Conservation (phyloP, 2,329 filamentous ascomycete species). For the Clonostachys rhizophaga region DNA sequence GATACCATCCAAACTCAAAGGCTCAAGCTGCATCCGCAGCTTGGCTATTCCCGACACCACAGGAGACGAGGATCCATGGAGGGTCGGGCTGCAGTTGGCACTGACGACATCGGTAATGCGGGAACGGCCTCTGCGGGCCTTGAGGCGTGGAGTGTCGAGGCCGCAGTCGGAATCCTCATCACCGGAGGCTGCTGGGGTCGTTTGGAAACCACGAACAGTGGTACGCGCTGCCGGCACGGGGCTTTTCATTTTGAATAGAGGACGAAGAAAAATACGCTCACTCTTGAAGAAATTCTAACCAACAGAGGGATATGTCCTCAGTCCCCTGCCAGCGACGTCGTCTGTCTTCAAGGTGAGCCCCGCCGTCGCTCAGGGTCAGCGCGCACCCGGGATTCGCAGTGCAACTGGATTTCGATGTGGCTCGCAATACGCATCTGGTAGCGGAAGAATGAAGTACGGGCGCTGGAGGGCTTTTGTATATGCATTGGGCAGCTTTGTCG, state of each 20-base stretch:
- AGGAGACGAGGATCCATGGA: constrained; percentile 46
- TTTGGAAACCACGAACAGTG: constrained; percentile 52
- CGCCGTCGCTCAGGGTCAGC: constrained; percentile 57
- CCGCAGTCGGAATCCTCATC: constrained; percentile 54
- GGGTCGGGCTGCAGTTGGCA: constrained; percentile 57
- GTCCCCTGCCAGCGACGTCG: neutral
- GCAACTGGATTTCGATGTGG: constrained; percentile 41
- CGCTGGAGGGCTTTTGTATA: constrained; percentile 41
- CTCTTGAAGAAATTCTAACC: too few relatives aligned
- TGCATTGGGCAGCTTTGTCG: constrained; percentile 40
- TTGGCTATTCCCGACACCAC: constrained; percentile 72
- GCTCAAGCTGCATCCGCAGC: constrained; percentile 76
- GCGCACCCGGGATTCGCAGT: constrained; percentile 45
- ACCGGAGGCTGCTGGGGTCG: constrained; percentile 48
- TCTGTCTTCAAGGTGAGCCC: constrained; percentile 36
- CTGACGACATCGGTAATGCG: constrained; percentile 54
- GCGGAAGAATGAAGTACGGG: constrained; percentile 42
- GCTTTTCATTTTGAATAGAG: constrained; percentile 31
- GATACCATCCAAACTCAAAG: constrained; percentile 62
- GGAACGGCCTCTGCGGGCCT: constrained; percentile 29
- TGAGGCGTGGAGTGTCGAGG: constrained; percentile 27
- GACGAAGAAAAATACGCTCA: too few relatives aligned
- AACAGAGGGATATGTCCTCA: neutral
- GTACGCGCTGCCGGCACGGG: constrained; percentile 43
- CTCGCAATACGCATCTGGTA: constrained; percentile 54